These are phyloP conservation scores for Circinella umbellata DNA, from an alignment of 371 early-diverging fungal species.

Conservation along the genomic window DNA sequence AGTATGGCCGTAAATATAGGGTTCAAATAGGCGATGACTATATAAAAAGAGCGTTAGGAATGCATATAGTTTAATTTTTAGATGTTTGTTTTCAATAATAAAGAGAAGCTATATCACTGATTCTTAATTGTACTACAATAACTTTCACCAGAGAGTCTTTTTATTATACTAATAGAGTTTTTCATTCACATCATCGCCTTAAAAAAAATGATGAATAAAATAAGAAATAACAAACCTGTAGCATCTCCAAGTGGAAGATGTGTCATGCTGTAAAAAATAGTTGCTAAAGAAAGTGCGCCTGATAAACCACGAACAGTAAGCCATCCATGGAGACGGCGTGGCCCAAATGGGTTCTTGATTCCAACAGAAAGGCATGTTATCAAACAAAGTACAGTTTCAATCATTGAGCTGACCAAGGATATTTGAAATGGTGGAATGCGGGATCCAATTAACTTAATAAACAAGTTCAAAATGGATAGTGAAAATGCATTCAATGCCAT, in stretches of 20 bases:
- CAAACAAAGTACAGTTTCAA: conserved; percentile 65
- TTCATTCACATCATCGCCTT: too few relatives aligned
- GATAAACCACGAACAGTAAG: conserved; percentile 65
- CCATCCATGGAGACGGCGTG: conserved; percentile 50
- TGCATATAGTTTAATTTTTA: too few relatives aligned
- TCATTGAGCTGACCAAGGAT: conserved; percentile 69
- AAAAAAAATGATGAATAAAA: neutral
- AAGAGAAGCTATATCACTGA: too few relatives aligned
- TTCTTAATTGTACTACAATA: neutral
- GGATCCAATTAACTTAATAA: conserved; percentile 64
- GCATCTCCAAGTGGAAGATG: conserved; percentile 79
- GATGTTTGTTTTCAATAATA: too few relatives aligned
- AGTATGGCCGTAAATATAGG: conserved; percentile 78
- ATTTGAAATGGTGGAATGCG: conserved; percentile 67
- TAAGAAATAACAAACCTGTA: conserved; percentile 45
- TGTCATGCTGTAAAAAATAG: conserved; percentile 72
- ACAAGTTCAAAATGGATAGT: conserved; percentile 69
- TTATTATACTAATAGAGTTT: neutral
- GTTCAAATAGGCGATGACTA: conserved; percentile 73
- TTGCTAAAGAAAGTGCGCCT: conserved; percentile 67
- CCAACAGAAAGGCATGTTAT: conserved; percentile 51
- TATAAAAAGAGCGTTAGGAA: neutral
- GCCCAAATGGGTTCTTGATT: conserved; percentile 60
- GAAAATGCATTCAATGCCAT: conserved; percentile 72
- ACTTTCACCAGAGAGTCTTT: too few relatives aligned